Evolutionary conservation across 768 basidiomycete species (phyloP), one percentile per base, ranked within the genome.

Genomic region (Boletus coccyginus): DNA sequence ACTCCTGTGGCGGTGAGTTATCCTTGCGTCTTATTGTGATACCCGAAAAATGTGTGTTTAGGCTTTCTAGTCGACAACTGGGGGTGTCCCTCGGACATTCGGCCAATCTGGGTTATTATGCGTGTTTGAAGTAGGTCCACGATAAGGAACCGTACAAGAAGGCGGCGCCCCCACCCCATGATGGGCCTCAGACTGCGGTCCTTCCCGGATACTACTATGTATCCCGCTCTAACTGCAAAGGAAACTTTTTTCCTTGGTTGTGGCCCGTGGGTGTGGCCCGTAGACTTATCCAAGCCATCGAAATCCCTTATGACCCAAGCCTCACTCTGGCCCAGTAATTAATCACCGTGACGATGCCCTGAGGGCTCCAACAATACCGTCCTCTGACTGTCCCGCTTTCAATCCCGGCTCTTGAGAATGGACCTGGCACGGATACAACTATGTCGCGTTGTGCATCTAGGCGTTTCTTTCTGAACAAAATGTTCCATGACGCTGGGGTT

Each of bases 371-470:
- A 46, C 31, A 40, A 33, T 45, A 46, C 51, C 29, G 42, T 48
- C 32, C 21, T 48, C 50, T 40, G 55, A 53, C 52, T 32, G 9
- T 47, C 27, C 39, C 52, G 49, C 24, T 52, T 57, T 58, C 66
- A 31, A 60, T 66, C 50, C 60, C 58, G 53, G 48, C 55, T 57
- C 53, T 35, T 13, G 61, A 88, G 86, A 88, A 87, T 59, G 81
- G 57, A 85, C 81, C 59, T 91, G 90, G 88, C 76, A 75, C 24
- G 71, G 73, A 42, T 81, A 77, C 73, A 86, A 87, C 70, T 90
- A 86, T 68, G 73, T 86, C 44, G 78, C 85, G 19, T 88, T 86
- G 82, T 87, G 66, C 60, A 80, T 61, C 41, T 47, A 52, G 29
- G 50, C 21, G 29, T 39, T 53, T 21, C 32, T 41, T 40, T 50